Base-by-base conservation (phyloP, 768 basidiomycete species). In the Suillus subalutaceus region DNA sequence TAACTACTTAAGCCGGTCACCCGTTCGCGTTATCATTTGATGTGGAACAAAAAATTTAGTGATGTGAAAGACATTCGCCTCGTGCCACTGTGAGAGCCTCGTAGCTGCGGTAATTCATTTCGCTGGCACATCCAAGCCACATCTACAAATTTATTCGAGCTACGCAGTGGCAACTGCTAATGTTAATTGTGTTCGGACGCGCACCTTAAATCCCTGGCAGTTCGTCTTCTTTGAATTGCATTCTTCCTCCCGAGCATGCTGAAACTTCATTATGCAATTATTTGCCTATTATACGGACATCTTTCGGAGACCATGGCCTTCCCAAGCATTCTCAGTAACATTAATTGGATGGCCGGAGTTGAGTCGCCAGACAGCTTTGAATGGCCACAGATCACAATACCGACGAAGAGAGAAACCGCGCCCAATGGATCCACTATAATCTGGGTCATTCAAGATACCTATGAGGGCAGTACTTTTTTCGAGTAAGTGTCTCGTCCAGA, bases 391-490 rank as follows among this genome's bases (percentile, higher is more conserved):
- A 62, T 38, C n/a, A 41, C 32, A 18, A 15, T 32, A 8, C 41
- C 63, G 13, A n/a, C n/a, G 38, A 65, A 58, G 46, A 65, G 84
- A 38, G 82, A 84, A 64, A 78, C 75, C 32, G 81, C 80, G 48
- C 67, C 81, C 2, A 79, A 87, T 66, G 85, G 82, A 20, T 79
- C 85, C 5, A 81, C 76, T 8, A 87, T 85, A 69, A 72, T 91
- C 7, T 93, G 91, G 91, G 78, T 90, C 16, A 84, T 85, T 13
- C 73, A 90, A 76, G 90, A 91, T 72, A 85, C 84, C 5, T 92
- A 89, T 72, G 81, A 84, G 53, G 91, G 91, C 16, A 69, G 81
- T 63, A 85, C 79, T 0, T 93, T 93, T 76, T 92, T 91, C 73
- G 84, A 91, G 91, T 92, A 66, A 60, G 81, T 76, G 75, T 75